These are phyloP conservation scores for Xylariaceae sp. DNA, from an alignment of 2,329 filamentous ascomycete species.

Conservation along the genomic window DNA sequence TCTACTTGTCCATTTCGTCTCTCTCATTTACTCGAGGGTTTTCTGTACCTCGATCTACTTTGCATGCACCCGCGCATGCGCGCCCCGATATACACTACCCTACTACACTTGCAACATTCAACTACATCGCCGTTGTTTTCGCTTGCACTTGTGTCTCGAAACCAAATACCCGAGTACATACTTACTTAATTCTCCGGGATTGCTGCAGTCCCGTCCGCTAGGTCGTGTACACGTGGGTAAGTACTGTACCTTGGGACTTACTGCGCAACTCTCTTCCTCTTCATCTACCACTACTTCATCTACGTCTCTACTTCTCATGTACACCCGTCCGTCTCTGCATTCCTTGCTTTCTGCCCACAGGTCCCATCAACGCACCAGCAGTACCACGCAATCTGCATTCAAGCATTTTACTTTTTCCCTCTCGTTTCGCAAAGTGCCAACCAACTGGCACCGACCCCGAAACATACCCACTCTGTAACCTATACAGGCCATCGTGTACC, in stretches of 20 bases:
- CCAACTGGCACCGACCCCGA: conserved; percentile 6
- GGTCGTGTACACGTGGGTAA: conserved; percentile 15
- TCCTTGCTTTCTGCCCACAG: conserved; percentile 11
- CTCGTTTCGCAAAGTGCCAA: conserved; percentile 17
- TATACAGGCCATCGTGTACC: conserved; percentile 20
- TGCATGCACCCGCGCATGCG: conserved; percentile 21
- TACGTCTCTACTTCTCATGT: conserved; percentile 3
- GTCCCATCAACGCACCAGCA: conserved; percentile 17
- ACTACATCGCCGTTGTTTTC: conserved; percentile 7
- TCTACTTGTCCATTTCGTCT: conserved; percentile 25
- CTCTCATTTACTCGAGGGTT: conserved; percentile 18
- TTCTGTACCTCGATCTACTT: conserved; percentile 24
- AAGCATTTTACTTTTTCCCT: conserved; percentile 2
- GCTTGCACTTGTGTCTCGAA: conserved; percentile 13
- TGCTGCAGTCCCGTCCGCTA: conserved; percentile 8
- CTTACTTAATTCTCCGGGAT: not conserved
- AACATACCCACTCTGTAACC: conserved; percentile 19
- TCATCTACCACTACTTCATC: conserved; percentile 9
- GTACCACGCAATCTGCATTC: conserved; percentile 18
- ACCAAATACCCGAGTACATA: conserved; percentile 2
- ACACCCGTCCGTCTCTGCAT: conserved; percentile 15
- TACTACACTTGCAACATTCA: conserved; percentile 4
- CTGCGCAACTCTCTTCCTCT: not conserved
- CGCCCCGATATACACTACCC: conserved; percentile 15
- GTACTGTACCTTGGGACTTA: not conserved